A percentile compares a stretch with the other conserved stretches of the same genome.
Evolutionary conservation across 2,329 filamentous ascomycete species (phyloP).

Genomic region (Ophiosphaerella korrae): DNA sequence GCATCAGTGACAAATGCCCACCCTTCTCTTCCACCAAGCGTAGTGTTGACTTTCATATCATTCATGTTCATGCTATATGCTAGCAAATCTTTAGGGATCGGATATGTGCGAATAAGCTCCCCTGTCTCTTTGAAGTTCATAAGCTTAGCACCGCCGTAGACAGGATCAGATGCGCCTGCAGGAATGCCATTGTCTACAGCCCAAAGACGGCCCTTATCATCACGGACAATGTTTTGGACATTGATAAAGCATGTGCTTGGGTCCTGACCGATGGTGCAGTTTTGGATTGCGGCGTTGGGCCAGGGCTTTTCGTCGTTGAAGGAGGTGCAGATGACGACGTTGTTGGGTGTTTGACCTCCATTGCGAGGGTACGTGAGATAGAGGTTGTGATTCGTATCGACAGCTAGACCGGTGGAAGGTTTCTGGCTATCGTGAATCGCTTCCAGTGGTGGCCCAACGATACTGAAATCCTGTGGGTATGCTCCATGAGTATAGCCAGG

Average conservation of each 20-base stretch:
- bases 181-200: slow-evolving; percentile 50
- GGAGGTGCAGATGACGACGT: slow-evolving; percentile 47
- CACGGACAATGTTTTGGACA: slow-evolving; percentile 53
- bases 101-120: slow-evolving; percentile 44
- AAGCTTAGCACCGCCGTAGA: slow-evolving; percentile 48
- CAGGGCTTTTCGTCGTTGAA: slow-evolving; percentile 49
- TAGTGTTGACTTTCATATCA: slow-evolving; percentile 52
- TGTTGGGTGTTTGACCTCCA: slow-evolving; percentile 42
- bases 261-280: slow-evolving; percentile 47
- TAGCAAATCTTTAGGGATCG: slow-evolving; percentile 43
- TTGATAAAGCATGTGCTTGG: slow-evolving; percentile 53
- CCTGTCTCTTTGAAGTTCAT: slow-evolving; percentile 48
- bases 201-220: slow-evolving; percentile 48
- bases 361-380: slow-evolving; percentile 53
- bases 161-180: slow-evolving; percentile 33
- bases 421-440: slow-evolving; percentile 46
- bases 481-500: slow-evolving; percentile 19
- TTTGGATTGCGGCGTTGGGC: slow-evolving; percentile 49
- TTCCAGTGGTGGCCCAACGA: slow-evolving; percentile 44
- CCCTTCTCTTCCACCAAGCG: slow-evolving; percentile 43
- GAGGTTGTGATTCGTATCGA: slow-evolving; percentile 45
- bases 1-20: slow-evolving; percentile 52
- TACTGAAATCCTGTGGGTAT: slow-evolving; percentile 43
- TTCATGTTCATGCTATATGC: slow-evolving; percentile 48
- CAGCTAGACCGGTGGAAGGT: slow-evolving; percentile 48